A percentile compares a stretch with the other conserved stretches of the same genome.
Conservation (phyloP, 306 rosid species). For the Morella rubra region DNA sequence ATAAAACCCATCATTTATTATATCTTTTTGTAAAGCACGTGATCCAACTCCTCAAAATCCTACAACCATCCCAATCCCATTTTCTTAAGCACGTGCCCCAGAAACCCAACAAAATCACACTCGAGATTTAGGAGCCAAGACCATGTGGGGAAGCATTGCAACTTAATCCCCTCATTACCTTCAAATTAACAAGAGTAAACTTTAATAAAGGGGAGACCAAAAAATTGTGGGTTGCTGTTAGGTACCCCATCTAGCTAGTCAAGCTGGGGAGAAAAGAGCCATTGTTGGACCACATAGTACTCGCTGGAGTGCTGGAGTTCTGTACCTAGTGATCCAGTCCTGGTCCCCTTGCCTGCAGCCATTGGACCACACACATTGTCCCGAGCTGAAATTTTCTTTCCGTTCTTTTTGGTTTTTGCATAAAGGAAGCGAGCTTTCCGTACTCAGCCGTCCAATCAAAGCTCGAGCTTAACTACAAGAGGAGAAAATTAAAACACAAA, state of each 20-base stretch:
- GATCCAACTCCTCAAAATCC: conserved; percentile 33
- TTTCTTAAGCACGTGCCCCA: conserved; percentile 33
- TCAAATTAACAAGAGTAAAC: not conserved
- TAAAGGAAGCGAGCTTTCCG: too few species aligned
- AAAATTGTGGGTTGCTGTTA: not conserved
- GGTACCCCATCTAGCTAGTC: not conserved
- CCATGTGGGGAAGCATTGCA: conserved; percentile 18
- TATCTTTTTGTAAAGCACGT: conserved; percentile 1
- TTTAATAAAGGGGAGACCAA: not conserved
- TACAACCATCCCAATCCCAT: conserved; percentile 16
- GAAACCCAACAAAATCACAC: not conserved
- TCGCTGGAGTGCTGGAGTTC: conserved; percentile 3
- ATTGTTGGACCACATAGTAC: not conserved
- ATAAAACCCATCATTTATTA: too few species aligned
- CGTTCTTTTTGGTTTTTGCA: too few species aligned
- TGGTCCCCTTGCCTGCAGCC: too few species aligned
- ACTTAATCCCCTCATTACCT: not conserved
- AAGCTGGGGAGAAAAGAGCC: not conserved
- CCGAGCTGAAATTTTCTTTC: conserved; percentile 2
- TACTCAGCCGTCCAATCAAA: too few species aligned
- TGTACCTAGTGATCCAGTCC: too few species aligned
- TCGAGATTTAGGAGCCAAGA: conserved; percentile 21
- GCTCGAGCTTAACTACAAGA: too few species aligned
- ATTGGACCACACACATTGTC: conserved; percentile 24
- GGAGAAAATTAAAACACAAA: too few species aligned